Base-by-base conservation (phyloP, 768 basidiomycete genomes). In the Agrocybe praecox region DNA sequence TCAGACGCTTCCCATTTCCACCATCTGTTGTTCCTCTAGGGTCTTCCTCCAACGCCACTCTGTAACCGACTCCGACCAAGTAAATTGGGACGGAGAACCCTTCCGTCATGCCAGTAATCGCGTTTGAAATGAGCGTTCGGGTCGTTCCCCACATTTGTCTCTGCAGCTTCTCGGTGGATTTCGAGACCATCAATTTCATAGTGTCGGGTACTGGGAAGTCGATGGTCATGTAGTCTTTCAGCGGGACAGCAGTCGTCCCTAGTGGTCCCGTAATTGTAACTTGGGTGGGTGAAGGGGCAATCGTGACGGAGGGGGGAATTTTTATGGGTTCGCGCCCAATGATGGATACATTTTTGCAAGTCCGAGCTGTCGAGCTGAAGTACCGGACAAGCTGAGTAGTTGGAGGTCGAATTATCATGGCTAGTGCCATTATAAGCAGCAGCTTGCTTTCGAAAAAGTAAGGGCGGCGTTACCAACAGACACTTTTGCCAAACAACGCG, bases 131-230 rank as follows among this genome's bases (percentile, higher is more conserved):
- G 62, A 95, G 80, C 0, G 94, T 90, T 52, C 96, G 86, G 14
- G 93, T 96, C 45, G 92, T 86, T n/a, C 96, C 96, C 96, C 96
- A 98, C 81, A 92, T 89, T 56, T 89, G 84, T 43, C 92, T 85
- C 72, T 98, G 96, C 51, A 84, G 75, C 69, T 92, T 90, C 49
- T 85, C 68, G 42, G 80, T 76, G 1, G 89, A 78, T 65, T 94
- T 79, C 61, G 89, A 81, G 44, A 96, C 86, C 7, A 80, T 58
- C 21, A 84, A 68, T n/a, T 74, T 69, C 63, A 83, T 67, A 14
- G 68, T 69, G 56, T 72, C 67, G 45, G 73, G 66, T 40, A 74
- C 69, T 1, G 78, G 71, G 47, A 76, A 74, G 49, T 71, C 72
- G 55, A 83, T 68, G 54, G 73, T 74, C 71, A 83, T 77, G 62